Evolutionary conservation across 306 rosid species (phyloP), one percentile per base, ranked within the genome.

Genomic region (Cucurbita maxima): DNA sequence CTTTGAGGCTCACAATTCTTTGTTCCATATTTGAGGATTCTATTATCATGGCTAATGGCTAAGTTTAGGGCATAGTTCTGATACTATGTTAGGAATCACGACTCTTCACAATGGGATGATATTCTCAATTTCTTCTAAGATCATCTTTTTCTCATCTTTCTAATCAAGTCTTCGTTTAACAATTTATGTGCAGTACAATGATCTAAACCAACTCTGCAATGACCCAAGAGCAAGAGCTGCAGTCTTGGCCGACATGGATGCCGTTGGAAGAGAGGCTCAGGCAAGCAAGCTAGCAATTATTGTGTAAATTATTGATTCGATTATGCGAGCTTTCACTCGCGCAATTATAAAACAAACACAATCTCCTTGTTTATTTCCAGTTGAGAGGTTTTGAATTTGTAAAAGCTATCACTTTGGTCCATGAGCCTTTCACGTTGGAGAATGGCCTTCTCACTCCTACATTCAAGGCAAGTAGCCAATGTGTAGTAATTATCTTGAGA

Each of bases 371-470:
- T 80, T 84, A 12, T 30, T 18, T 85, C 73, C 85, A 95, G 99
- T 85, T 95, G 81, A 86, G 97, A 87, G 99, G 99, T 75, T 95
- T 95, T 66, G 99, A 95, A 84, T 89, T 82, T 75, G 96, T 77
- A 72, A 95, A 89, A 88, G 88, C 96, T 2, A 82, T 91, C 78
- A 86, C 88, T 57, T 80, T 95, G 83, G 87, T 84, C 62, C 77
- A 10, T 4, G 99, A 95, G 78, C 99, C 90, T 10, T 91, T 95
- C 79, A 83, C 96, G 0, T 5, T 88, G 87, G 99, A 95, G 86
- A 95, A 91, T 73, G 99, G 86, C 69, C 84, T 95, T 63, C 87
- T 89, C 71, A 95, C 99, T 64, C 99, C 99, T 19, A 95, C 99
- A 63, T 87, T 85, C 72, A 95, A 95, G 99, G 99, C 68, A 84